Evolutionary conservation across 305 asterid species (phyloP), one percentile per base, ranked within the genome.

Genomic region (Solanum chacoense): DNA sequence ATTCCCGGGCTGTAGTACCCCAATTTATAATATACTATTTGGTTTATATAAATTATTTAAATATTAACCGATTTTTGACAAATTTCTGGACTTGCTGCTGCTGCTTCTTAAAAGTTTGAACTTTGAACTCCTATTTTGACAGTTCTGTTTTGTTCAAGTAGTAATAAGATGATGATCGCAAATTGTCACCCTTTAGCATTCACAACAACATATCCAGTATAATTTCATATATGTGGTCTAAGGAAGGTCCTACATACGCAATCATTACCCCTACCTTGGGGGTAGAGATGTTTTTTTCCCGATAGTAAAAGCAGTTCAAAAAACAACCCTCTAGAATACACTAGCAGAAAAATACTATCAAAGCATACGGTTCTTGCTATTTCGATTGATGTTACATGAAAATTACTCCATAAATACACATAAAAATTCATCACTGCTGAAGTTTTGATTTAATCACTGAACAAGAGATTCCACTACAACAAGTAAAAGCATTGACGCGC

Each of bases 171-270:
- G 24, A 22, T 59, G 37, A 35, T 35, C 37, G 18, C 31, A 20
- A 76, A 35, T 11, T 35, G 50, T 34, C 29, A 76, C 2, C 55
- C 10, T 22, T 5, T 76, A 35, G 2, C 31, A 35, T 18, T 42
- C 11, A 32, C 40, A 20, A 11, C 8, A 24, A 65, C 72, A 63
- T 20, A 59, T 2, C 12, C 12, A 8, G 1, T 40, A 0, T 59
- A 20, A 59, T 59, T 2, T 9, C 4, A 59, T 11, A 38, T 11
- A 38, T 38, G 5, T 14, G 45, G 14, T 38, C 14, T 38, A 0
- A 11, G 55, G 18, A 42, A 42, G 18, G 55, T 42, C 0, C 0
- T 42, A 0, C 18, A 0, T 40, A 40, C 18, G 3, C 55, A 42
- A 4, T 0, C 18, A 42, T 42, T 42, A 42, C 55, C 55, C 20